These are phyloP conservation scores for Ceratobasidium sp. DNA, from an alignment of 1,284 basidiomycete genomes.

Conservation along the genomic window DNA sequence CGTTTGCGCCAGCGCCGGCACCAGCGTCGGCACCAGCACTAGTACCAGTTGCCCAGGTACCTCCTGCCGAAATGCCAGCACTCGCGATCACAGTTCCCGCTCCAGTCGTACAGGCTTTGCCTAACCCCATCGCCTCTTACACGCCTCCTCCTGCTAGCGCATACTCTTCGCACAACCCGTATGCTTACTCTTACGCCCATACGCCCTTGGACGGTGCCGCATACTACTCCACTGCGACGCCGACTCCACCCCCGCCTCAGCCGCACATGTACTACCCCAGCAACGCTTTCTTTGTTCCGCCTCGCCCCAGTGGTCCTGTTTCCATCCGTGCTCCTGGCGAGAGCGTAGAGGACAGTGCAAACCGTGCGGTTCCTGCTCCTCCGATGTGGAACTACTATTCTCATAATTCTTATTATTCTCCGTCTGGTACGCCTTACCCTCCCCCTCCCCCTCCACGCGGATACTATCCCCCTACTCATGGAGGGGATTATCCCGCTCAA, in stretches of 20 bases:
- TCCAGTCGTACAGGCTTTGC: slow-evolving; percentile 5
- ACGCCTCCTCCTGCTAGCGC: slow-evolving; percentile 15
- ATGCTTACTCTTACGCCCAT: slow-evolving; percentile 33
- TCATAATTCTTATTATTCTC: slow-evolving; percentile 33
- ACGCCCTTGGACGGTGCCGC: slow-evolving; percentile 23
- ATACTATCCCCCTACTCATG: slow-evolving; percentile 14
- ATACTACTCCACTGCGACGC: slow-evolving; percentile 39
- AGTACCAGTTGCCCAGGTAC: not conserved
- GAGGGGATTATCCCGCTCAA: slow-evolving; percentile 7
- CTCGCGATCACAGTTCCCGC: slow-evolving; percentile 16
- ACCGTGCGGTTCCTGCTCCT: not conserved
- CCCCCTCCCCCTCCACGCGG: slow-evolving; percentile 19
- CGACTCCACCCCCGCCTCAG: slow-evolving; percentile 8
- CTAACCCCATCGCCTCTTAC: not conserved
- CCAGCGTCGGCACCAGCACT: not conserved
- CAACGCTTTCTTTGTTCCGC: slow-evolving; percentile 29
- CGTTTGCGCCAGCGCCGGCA: not conserved
- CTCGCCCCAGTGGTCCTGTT: slow-evolving; percentile 26
- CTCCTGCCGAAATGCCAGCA: slow-evolving; percentile 10
- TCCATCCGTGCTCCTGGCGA: slow-evolving; percentile 41
- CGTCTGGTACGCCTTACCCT: slow-evolving; percentile 37
- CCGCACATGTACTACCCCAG: slow-evolving; percentile 30
- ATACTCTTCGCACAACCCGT: slow-evolving; percentile 31
- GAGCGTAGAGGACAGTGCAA: not conserved
- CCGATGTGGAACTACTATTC: slow-evolving; percentile 37